Conservation (phyloP, 805 yeast species). For the Debaryomyces tyrocola region DNA sequence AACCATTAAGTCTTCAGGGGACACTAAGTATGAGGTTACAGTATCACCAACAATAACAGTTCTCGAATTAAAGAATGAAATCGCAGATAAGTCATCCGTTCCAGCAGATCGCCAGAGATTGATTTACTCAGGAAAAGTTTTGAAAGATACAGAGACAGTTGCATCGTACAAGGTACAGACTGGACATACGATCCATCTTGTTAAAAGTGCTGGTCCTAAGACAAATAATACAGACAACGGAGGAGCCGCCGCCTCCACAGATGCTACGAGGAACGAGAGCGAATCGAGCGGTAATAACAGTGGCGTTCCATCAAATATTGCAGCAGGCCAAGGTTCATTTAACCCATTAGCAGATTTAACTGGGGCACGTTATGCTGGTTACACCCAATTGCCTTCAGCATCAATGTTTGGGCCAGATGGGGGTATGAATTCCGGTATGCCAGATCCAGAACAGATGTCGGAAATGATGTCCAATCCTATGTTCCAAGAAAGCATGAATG, state of each 20-base stretch:
- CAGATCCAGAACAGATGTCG: constrained; percentile 73
- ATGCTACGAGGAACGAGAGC: constrained; percentile 15
- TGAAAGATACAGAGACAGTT: constrained; percentile 79
- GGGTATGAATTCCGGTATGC: constrained; percentile 71
- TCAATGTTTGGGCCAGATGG: constrained; percentile 94
- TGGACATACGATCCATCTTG: constrained; percentile 88
- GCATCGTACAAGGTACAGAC: constrained; percentile 75
- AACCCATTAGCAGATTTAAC: constrained; percentile 91
- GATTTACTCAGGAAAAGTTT: constrained; percentile 90
- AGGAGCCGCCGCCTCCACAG: constrained; percentile 18
- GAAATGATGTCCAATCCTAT: constrained; percentile 79
- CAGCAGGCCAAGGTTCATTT: constrained; percentile 86
- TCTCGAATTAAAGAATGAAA: constrained; percentile 62
- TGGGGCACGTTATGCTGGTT: constrained; percentile 95
- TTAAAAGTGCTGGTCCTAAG: constrained; percentile 65
- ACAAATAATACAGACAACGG: constrained; percentile 25
- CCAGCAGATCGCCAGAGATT: constrained; percentile 82
- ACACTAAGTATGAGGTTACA: constrained; percentile 69
- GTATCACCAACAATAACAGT: constrained; percentile 58
- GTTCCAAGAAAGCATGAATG: constrained; percentile 78
- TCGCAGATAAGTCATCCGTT: constrained; percentile 61
- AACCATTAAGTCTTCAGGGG: constrained; percentile 60
- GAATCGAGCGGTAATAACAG: constrained; percentile 9
- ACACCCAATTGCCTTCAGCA: constrained; percentile 81
- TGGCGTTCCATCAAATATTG: constrained; percentile 72